Evolutionary conservation across 192 early-diverging fungal genomes (phyloP).

Genomic region (Coemansia sp.): DNA sequence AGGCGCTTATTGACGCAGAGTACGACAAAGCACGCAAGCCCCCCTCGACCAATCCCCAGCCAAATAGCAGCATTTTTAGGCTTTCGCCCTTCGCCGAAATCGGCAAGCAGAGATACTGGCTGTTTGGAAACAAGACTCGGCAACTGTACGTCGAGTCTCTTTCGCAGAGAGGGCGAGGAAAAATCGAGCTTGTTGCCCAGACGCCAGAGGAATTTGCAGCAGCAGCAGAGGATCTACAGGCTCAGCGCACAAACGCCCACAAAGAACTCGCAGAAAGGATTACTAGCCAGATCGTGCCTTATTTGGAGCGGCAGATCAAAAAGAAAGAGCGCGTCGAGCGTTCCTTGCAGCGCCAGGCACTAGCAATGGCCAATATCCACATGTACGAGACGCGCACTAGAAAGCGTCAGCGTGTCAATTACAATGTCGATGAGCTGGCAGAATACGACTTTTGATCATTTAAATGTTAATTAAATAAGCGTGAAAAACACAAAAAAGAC

Average conservation of each 20-base stretch:
- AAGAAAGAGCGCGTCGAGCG: constrained; percentile 34
- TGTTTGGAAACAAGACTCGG: constrained; percentile 47
- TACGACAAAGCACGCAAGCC: constrained; percentile 21
- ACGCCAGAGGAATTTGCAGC: constrained; percentile 31
- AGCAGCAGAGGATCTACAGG: constrained; percentile 19
- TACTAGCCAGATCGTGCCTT: constrained; percentile 30
- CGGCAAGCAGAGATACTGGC: constrained; percentile 51
- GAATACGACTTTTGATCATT: constrained; percentile 11
- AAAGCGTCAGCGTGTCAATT: constrained; percentile 51
- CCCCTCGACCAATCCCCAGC: constrained; percentile 4
- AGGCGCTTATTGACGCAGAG: constrained; percentile 34
- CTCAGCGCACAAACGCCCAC: constrained; percentile 26
- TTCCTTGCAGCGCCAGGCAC: constrained; percentile 35
- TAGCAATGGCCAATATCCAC: constrained; percentile 39
- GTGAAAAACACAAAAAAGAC: background rate
- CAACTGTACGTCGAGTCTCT: constrained; percentile 37
- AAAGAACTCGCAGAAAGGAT: constrained; percentile 32
- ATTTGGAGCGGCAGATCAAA: constrained; percentile 26
- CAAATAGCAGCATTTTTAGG: constrained; percentile 11
- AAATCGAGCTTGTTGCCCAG: constrained; percentile 43
- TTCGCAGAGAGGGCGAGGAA: constrained; percentile 32
- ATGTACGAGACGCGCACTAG: constrained; percentile 51
- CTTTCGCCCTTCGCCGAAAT: constrained; percentile 45
- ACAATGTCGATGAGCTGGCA: constrained; percentile 24
- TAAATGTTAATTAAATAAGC: background rate